Percentiles rank a stretch among this genome's conserved stretches.
These are phyloP conservation scores for Pseudocercospora macadamiae DNA, from an alignment of 2,329 filamentous ascomycete species.

Conservation along the genomic window DNA sequence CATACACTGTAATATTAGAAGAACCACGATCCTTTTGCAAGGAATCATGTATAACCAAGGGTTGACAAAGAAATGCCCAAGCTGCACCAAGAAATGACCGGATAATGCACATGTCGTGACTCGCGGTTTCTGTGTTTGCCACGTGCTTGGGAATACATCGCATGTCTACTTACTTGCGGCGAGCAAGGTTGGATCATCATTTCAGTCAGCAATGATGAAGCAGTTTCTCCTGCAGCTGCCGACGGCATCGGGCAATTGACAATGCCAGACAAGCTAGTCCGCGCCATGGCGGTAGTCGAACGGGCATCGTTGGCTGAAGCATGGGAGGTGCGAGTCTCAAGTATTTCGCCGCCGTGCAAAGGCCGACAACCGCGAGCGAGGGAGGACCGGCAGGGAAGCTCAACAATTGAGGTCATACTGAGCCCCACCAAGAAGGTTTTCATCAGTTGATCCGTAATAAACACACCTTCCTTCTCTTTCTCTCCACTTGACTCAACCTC, in stretches of 20 bases:
- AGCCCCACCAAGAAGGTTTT: too few relatives aligned
- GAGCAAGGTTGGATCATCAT: constrained; percentile 5
- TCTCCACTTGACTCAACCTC: background rate
- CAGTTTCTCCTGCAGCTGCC: background rate
- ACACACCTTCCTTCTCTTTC: background rate
- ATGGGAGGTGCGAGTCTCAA: too few relatives aligned
- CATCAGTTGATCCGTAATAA: too few relatives aligned
- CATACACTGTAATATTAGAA: background rate
- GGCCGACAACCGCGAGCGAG: background rate
- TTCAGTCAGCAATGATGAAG: constrained; percentile 14
- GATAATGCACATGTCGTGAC: background rate
- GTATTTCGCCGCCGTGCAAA: background rate
- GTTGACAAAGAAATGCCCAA: background rate
- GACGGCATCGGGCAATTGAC: background rate
- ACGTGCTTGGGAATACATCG: background rate
- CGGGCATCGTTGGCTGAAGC: too few relatives aligned
- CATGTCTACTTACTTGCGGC: background rate
- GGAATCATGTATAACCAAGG: background rate
- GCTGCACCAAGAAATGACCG: too few relatives aligned
- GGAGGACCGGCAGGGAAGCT: too few relatives aligned
- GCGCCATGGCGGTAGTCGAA: background rate
- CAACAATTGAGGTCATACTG: too few relatives aligned
- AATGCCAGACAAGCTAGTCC: background rate
- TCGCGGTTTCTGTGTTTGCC: too few relatives aligned
- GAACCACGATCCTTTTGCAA: background rate